A percentile compares a stretch with the other conserved stretches of the same genome.
phyloP scores from a whole-genome alignment of 805 yeast species.

The Teunomyces aglyptinius region DNA sequence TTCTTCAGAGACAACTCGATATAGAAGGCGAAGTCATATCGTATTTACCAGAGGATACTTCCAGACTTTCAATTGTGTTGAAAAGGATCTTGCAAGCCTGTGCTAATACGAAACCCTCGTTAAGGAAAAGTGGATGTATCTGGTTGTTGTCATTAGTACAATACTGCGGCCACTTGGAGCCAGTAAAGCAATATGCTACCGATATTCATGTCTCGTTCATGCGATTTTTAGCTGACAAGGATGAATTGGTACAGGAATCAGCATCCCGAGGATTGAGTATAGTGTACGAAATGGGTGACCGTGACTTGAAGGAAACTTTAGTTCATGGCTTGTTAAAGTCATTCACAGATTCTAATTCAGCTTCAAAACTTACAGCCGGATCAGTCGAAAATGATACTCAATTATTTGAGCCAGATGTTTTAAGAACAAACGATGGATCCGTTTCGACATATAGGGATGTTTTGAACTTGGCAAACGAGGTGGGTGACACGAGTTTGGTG shows the following conservation, averaged over 20 bases:
- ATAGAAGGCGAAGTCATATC: conserved; percentile 36
- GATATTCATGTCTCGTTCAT: conserved; percentile 72
- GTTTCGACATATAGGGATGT: conserved; percentile 91
- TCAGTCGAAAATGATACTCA: conserved; percentile 75
- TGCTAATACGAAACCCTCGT: conserved; percentile 64
- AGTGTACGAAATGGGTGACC: conserved; percentile 74
- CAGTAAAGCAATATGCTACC: conserved; percentile 43
- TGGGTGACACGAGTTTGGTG: conserved; percentile 92
- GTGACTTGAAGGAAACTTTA: conserved; percentile 64
- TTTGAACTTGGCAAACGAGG: conserved; percentile 83
- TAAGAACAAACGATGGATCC: conserved; percentile 81
- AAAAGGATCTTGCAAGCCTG: conserved; percentile 51
- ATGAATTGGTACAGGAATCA: conserved; percentile 86
- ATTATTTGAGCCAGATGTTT: conserved; percentile 76
- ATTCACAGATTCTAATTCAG: conserved; percentile 65
- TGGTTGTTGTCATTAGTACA: conserved; percentile 84
- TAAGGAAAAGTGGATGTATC: conserved; percentile 75
- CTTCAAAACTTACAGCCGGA: conserved; percentile 55
- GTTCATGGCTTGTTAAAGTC: conserved; percentile 72
- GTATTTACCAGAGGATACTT: conserved; percentile 16
- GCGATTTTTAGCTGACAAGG: conserved; percentile 75
- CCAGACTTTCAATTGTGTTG: conserved; percentile 38
- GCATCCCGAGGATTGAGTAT: conserved; percentile 87
- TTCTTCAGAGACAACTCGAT: conserved; percentile 53
- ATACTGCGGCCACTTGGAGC: conserved; percentile 54